Base-by-base conservation (phyloP, 345 rosid species). In the Citrus medica region DNA sequence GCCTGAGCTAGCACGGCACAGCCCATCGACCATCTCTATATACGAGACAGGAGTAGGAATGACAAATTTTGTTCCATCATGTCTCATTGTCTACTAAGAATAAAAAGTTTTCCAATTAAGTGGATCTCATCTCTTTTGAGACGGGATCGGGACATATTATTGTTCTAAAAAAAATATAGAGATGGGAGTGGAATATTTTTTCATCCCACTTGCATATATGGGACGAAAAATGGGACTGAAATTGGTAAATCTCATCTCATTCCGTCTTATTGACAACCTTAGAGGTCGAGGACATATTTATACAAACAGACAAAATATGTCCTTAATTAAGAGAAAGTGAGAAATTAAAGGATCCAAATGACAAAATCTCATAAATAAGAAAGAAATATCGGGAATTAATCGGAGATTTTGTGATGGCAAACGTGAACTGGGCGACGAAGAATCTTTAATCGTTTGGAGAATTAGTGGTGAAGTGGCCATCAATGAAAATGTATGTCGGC, bases 401-500 rank as follows among this genome's bases (percentile, higher is more conserved):
- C 69, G 79, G 60, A 33, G 56, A 61, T 25, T 40, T 61, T 56
- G 71, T 2, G 6, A 7, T 12, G 60, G 68, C 83, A 69, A 76
- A 67, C 68, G 58, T 76, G 82, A 63, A 69, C 75, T 19, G 1
- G 66, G 37, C n/a, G 76, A 8, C 48, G 35, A 38, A 69, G 83
- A 85, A 63, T 79, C 77, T 81, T 81, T 56, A 22, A 27, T 60
- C 37, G 51, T 67, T 60, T 40, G 76, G 75, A 51, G 33, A 48
- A 40, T 75, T 28, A 75, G 28, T 63, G 76, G 46, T 76, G 71
- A 61, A 30, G 85, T 46, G 67, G 78, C 59, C 80, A 76, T 48
- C 70, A 63, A 79, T 42, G 80, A 79, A 73, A 77, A 78, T 42
- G 37, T 73, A 40, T 84, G 88, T 82, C 86, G 87, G 83, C 84